Evolutionary conservation across 192 early-diverging fungal genomes (phyloP), one percentile per base, ranked within the genome.

Genomic region (Coemansia asiatica): DNA sequence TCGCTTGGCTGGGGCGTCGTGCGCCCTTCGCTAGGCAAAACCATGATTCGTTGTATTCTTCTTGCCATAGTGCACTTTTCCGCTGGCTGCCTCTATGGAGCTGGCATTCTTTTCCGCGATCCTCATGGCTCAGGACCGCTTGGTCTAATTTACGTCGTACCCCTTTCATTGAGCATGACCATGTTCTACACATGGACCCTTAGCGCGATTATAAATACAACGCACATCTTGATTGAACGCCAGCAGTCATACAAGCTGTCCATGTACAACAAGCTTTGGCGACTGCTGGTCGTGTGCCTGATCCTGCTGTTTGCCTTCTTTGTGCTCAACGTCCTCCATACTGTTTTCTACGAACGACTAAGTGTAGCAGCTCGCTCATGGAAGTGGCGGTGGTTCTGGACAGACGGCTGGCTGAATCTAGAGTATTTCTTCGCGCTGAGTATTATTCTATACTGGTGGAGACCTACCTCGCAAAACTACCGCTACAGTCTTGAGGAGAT

Each of bases 1-100:
- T 88, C 91, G 6, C 88, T 98, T 67, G 97, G 97, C 25, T 98
- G 95, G 75, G 94, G 97, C 48, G 95, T 98, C 21, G 94, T 98
- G 22, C 90, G 89, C 47, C 95, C 95, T 8, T 91, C 92, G 21
- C 87, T 98, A 33, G 95, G 95, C 25, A 75, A 81, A 40, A 90
- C 89, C 19, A 97, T 99, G 95, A 91, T 88, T 50, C 91, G 89
- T 63, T 94, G 93, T 72, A 74, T 90, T 12, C 50, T 74, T 46
- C 77, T 99, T 18, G 87, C 91, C 23, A 79, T 82, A 9, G 77
- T 90, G 0, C 95, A 99, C 70, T 97, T 99, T 67, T 71, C 90
- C 15, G 92, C 90, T 71, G 94, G 92, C 25, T 89, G 92, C 18
- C 81, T 96, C 18, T 99, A 99, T 72, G 86, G 90, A 5, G 82